These are phyloP conservation scores for Pezicula radicicola DNA, from an alignment of 2,329 filamentous ascomycete genomes.

Conservation along the genomic window DNA sequence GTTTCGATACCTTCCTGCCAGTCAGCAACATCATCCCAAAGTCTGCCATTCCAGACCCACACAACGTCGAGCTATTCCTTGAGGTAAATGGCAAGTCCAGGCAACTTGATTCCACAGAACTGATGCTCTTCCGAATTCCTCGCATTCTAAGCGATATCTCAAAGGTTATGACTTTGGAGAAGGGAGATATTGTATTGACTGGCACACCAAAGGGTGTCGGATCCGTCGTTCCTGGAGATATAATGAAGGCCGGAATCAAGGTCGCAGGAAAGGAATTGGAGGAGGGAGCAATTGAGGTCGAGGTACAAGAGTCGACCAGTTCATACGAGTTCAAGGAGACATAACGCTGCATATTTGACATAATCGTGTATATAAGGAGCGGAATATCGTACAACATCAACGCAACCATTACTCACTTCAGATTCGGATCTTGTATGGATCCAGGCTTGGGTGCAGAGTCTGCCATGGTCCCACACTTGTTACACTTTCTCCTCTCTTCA, in stretches of 20 bases:
- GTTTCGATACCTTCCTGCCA: slow-evolving; percentile 96
- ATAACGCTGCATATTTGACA: slow-evolving; percentile 31
- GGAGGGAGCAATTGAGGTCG: slow-evolving; percentile 80
- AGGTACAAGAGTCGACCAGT: slow-evolving; percentile 74
- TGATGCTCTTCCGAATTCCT: slow-evolving; percentile 93
- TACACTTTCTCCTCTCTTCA: slow-evolving; percentile 69
- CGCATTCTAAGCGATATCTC: slow-evolving; percentile 87
- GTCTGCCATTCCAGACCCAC: slow-evolving; percentile 77
- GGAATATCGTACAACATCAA: neutral
- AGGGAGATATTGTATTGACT: slow-evolving; percentile 92
- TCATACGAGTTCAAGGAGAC: slow-evolving; percentile 77
- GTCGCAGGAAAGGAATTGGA: slow-evolving; percentile 79
- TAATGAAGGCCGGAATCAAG: slow-evolving; percentile 80
- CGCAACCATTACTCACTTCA: slow-evolving; percentile 19
- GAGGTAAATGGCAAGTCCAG: slow-evolving; percentile 75
- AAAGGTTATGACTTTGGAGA: slow-evolving; percentile 88
- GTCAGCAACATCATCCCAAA: slow-evolving; percentile 81
- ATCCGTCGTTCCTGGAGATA: slow-evolving; percentile 77
- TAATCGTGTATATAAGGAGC: neutral
- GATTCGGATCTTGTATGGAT: slow-evolving; percentile 57
- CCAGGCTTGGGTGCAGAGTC: slow-evolving; percentile 64
- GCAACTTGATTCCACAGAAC: slow-evolving; percentile 84
- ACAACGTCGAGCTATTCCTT: slow-evolving; percentile 83
- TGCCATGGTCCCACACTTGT: slow-evolving; percentile 72
- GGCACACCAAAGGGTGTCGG: slow-evolving; percentile 97